phyloP scores from a whole-genome alignment of 2,329 filamentous ascomycete species.

The Aspergillus sclerotialis region DNA sequence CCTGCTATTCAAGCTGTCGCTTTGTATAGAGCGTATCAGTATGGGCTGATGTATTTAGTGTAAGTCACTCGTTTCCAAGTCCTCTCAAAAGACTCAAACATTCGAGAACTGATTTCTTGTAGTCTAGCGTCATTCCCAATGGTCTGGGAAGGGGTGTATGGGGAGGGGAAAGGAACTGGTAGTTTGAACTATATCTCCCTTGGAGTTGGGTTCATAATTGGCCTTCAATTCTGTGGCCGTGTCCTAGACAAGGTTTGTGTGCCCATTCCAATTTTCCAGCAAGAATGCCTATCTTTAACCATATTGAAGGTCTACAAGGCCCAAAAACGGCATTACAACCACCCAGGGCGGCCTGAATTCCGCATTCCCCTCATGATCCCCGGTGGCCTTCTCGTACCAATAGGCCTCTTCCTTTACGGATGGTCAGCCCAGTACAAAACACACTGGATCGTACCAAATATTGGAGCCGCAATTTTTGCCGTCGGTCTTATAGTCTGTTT shows the following conservation, averaged over 20 bases:
- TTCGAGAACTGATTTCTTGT: not conserved
- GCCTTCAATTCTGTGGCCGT: slow-evolving; percentile 30
- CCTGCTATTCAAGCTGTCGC: slow-evolving; percentile 49
- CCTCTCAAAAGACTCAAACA: too few species aligned
- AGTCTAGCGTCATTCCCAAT: slow-evolving; percentile 30
- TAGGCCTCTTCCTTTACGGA: slow-evolving; percentile 47
- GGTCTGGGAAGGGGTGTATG: slow-evolving; percentile 48
- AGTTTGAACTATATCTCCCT: slow-evolving; percentile 55
- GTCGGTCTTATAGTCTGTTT: slow-evolving; percentile 31
- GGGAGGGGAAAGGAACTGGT: slow-evolving; percentile 44
- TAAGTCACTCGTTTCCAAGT: slow-evolving; percentile 55
- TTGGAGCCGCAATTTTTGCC: slow-evolving; percentile 41
- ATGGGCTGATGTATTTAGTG: slow-evolving; percentile 53
- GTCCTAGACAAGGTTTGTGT: not conserved
- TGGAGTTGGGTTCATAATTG: slow-evolving; percentile 51
- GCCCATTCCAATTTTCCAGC: not conserved
- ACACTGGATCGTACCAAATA: slow-evolving; percentile 45
- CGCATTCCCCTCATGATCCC: slow-evolving; percentile 51
- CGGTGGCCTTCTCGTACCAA: slow-evolving; percentile 42
- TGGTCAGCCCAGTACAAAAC: slow-evolving; percentile 40
- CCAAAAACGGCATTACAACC: slow-evolving; percentile 1
- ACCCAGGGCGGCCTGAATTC: slow-evolving; percentile 43
- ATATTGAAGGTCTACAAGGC: not conserved
- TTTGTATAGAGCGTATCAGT: slow-evolving; percentile 46
- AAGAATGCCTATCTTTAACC: slow-evolving; percentile 1